These are phyloP conservation scores for Fagus crenata DNA, from an alignment of 306 rosid genomes.

Conservation along the genomic window DNA sequence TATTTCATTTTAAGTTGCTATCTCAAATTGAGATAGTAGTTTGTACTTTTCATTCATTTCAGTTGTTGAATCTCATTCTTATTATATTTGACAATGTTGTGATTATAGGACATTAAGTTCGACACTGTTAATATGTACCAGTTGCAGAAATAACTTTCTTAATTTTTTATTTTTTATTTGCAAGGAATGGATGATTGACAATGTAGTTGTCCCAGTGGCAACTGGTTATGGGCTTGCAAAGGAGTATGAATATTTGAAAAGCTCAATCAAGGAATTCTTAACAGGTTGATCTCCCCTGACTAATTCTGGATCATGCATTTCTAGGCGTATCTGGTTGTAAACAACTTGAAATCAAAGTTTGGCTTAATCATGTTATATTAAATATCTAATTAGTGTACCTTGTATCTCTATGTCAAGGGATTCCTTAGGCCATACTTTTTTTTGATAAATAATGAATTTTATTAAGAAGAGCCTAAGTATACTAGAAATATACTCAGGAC, in stretches of 20 bases:
- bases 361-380: not conserved
- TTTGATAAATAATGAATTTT: not conserved
- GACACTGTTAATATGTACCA: not conserved
- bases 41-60: not conserved
- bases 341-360: not conserved
- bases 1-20: not conserved
- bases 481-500: too few relatives aligned
- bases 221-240: conserved; percentile 74
- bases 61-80: not conserved
- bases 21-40: not conserved
- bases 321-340: not conserved
- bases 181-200: conserved; percentile 89
- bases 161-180: conserved; percentile 15
- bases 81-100: not conserved
- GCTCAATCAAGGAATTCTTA: conserved; percentile 73
- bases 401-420: not conserved
- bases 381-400: not conserved
- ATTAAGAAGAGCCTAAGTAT: too few relatives aligned
- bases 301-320: not conserved
- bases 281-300: conserved; percentile 54
- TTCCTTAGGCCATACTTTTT: not conserved
- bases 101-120: not conserved
- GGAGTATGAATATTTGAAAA: conserved; percentile 73
- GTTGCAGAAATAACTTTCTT: conserved; percentile 8
- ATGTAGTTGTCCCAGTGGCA: conserved; percentile 78